Percentiles rank a stretch among this genome's conserved stretches.
Conservation (phyloP, 2,329 filamentous ascomycete genomes). For the Eutypa lata region DNA sequence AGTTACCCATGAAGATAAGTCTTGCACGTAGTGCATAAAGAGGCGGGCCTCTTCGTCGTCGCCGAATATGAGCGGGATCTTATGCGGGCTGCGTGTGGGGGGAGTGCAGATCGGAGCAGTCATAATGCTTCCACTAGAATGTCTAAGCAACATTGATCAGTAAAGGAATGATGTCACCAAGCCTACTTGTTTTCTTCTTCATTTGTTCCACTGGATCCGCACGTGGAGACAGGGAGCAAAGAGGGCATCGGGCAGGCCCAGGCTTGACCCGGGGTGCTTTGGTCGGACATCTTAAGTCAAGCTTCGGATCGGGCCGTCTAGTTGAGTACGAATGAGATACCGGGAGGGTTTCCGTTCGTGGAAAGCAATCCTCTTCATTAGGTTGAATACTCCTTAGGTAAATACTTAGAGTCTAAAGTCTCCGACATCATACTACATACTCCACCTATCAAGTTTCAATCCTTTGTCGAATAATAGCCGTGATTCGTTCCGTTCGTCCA, state of each 20-base stretch:
- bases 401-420: no score
- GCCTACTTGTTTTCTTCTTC: background rate
- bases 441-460: no score
- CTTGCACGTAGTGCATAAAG: constrained; percentile 1
- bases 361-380: no score
- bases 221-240: background rate
- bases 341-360: background rate
- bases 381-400: no score
- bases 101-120: background rate
- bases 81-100: background rate
- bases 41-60: constrained; percentile 2
- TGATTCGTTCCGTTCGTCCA: background rate
- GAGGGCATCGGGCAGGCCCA: background rate
- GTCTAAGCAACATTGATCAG: background rate
- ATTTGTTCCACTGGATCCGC: background rate
- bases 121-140: background rate
- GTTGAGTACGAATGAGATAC: background rate
- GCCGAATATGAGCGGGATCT: background rate
- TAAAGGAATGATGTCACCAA: background rate
- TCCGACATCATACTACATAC: no score
- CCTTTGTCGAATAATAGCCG: background rate
- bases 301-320: background rate
- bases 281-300: background rate
- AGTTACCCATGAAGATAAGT: constrained; percentile 5
- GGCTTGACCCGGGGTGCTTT: background rate